Percentiles rank a stretch among this genome's conserved stretches.
Conservation (phyloP, 2,329 filamentous ascomycete species). For the Tothia fuscella region DNA sequence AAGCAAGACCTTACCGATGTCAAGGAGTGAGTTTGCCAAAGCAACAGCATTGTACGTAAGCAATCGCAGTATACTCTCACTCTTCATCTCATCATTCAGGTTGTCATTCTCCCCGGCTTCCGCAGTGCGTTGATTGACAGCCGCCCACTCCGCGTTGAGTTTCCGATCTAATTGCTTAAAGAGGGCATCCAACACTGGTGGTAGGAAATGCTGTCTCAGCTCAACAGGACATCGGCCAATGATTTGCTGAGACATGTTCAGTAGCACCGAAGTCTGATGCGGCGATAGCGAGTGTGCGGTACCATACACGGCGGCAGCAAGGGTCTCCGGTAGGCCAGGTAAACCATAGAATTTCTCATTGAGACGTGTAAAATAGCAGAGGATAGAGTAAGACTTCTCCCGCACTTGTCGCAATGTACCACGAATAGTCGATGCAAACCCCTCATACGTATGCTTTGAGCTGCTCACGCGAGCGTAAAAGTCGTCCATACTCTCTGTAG, state of each 20-base stretch:
- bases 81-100: conserved; percentile 93
- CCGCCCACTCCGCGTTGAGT: conserved; percentile 76
- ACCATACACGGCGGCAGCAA: conserved; percentile 73
- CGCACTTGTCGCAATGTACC: conserved; percentile 80
- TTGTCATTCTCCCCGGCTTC: conserved; percentile 57
- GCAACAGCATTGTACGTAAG: conserved; percentile 86
- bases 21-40: conserved; percentile 75
- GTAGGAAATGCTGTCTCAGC: conserved; percentile 67
- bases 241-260: conserved; percentile 77
- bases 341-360: conserved; percentile 88
- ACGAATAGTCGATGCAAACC: conserved; percentile 84
- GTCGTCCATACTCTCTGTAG: conserved; percentile 86
- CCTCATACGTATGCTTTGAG: conserved; percentile 81
- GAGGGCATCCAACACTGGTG: conserved; percentile 67
- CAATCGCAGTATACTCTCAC: conserved; percentile 86
- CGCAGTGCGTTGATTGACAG: conserved; percentile 44
- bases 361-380: conserved; percentile 84
- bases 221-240: conserved; percentile 85
- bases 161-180: conserved; percentile 82
- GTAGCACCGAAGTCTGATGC: conserved; percentile 85
- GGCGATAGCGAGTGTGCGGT: conserved; percentile 75
- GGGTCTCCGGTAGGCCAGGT: conserved; percentile 63
- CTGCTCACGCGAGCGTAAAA: conserved; percentile 88
- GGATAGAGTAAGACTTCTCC: conserved; percentile 86
- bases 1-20: conserved; percentile 1